Evolutionary conservation across 768 basidiomycete genomes (phyloP).

Genomic region (Pilatotrama ljubarskyi): DNA sequence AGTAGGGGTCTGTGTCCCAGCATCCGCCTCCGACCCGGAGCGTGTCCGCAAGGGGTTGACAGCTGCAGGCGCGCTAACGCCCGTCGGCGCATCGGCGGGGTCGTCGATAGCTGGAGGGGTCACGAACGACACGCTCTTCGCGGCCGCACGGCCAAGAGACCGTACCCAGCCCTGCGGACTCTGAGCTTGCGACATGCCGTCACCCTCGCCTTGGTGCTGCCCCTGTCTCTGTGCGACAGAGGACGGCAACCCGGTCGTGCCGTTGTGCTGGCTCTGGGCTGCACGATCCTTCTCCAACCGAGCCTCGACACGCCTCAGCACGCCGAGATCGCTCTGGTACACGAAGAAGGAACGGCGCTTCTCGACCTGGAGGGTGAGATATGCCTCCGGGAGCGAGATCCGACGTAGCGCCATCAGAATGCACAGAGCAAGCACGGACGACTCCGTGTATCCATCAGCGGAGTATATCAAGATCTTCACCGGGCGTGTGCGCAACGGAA

Average conservation of each 20-base stretch:
- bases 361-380: slow-evolving; percentile 83
- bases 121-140: slow-evolving; percentile 24
- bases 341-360: slow-evolving; percentile 89
- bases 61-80: not conserved
- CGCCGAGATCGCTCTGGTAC: slow-evolving; percentile 75
- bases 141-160: slow-evolving; percentile 12
- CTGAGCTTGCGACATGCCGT: not conserved
- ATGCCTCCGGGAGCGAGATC: slow-evolving; percentile 81
- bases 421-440: slow-evolving; percentile 81
- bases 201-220: not conserved
- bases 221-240: not conserved
- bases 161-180: slow-evolving; percentile 10
- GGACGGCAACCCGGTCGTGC: not conserved
- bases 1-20: not conserved
- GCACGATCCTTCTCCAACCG: slow-evolving; percentile 38
- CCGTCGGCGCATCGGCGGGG: not conserved
- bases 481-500: slow-evolving; percentile 49
- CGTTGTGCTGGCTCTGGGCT: slow-evolving; percentile 4
- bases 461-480: slow-evolving; percentile 80
- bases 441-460: slow-evolving; percentile 91
- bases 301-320: slow-evolving; percentile 71
- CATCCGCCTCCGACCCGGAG: slow-evolving; percentile 15
- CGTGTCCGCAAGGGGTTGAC: slow-evolving; percentile 17
- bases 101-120: slow-evolving; percentile 5
- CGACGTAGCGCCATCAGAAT: slow-evolving; percentile 79